Evolutionary conservation across 1,284 basidiomycete species (phyloP), one percentile per base, ranked within the genome.

Genomic region (Sporisorium sorghi): DNA sequence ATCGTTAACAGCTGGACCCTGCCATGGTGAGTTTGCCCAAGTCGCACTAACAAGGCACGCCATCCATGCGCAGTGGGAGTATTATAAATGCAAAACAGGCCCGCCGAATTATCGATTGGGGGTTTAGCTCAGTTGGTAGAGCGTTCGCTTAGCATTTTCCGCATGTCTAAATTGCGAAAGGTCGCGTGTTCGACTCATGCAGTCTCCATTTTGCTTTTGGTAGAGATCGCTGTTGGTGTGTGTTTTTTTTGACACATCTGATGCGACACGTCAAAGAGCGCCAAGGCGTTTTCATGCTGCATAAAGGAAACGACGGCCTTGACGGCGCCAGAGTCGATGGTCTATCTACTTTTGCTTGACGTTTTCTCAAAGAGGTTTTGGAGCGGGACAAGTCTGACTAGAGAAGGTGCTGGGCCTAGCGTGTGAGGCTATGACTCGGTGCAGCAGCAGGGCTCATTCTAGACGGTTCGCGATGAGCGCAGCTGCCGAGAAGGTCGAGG

Each of bases 161-260:
- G 9, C 2, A 10, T 55, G 53, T 48, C 65, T 73, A 68, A 63
- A 11, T 55, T 76, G 73, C 65, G 73, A 76, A 76, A 76, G 73
- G 73, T 76, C 73, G 73, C 73, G 73, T 76, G 73, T 76, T 76
- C 73, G 65, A 76, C 73, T 76, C 73, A 73, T 76, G 73, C 73
- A 76, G 73, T 76, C 73, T 76, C 73, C 73, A 76, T 50, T 56
- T 52, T 24, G 48, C 37, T 57, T 40, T 40, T 37, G n/a, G n/a
- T n/a, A n/a, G n/a, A n/a, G n/a, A n/a, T n/a, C 14, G 35, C 14
- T n/a, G 35, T 17, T 30, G 28, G n/a, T n/a, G n/a, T n/a, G n/a
- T n/a, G n/a, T 26, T 42, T 51, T 57, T 48, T 54, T 54, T 46
- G 58, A 71, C 68, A 65, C 62, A 43, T 60, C 53, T 17, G 58